These are phyloP conservation scores for Vitis hybrid DNA, from an alignment of 177 flowering plant genomes.

Conservation along the genomic window DNA sequence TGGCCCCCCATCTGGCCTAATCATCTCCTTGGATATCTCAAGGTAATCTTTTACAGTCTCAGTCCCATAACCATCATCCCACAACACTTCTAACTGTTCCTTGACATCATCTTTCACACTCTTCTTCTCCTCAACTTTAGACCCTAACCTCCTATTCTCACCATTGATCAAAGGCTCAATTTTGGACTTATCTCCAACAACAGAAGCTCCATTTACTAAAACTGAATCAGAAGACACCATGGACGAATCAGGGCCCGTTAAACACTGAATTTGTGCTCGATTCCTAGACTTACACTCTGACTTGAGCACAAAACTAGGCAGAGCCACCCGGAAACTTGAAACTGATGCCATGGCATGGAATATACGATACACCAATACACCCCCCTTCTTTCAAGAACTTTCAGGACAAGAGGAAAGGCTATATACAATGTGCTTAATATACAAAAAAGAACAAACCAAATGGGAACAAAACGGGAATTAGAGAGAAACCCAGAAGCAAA, in stretches of 20 bases:
- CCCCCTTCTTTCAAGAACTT: no score
- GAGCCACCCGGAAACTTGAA: slow-evolving; percentile 9
- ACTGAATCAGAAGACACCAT: slow-evolving; percentile 31
- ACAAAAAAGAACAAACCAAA: neutral
- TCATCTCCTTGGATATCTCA: slow-evolving; percentile 49
- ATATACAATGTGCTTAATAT: neutral
- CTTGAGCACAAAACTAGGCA: slow-evolving; percentile 17
- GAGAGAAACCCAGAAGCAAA: slow-evolving; percentile 3
- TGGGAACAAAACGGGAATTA: neutral
- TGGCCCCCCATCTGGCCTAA: slow-evolving; percentile 74
- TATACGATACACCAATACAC: no score
- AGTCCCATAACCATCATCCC: slow-evolving; percentile 82
- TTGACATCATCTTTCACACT: neutral
- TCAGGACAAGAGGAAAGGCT: no score
- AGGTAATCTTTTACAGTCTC: slow-evolving; percentile 69
- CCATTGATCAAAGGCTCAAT: slow-evolving; percentile 23
- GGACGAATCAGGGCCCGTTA: slow-evolving; percentile 29
- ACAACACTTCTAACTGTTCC: slow-evolving; percentile 47
- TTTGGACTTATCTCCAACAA: slow-evolving; percentile 26
- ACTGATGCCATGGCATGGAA: slow-evolving; percentile 30
- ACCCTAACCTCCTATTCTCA: slow-evolving; percentile 34
- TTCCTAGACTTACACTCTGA: slow-evolving; percentile 10
- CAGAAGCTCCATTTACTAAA: slow-evolving; percentile 29
- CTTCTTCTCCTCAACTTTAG: neutral
- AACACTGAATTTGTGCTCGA: slow-evolving; percentile 26